These are phyloP conservation scores for Epichloe hybrida DNA, from an alignment of 2,329 filamentous ascomycete species.

Conservation along the genomic window DNA sequence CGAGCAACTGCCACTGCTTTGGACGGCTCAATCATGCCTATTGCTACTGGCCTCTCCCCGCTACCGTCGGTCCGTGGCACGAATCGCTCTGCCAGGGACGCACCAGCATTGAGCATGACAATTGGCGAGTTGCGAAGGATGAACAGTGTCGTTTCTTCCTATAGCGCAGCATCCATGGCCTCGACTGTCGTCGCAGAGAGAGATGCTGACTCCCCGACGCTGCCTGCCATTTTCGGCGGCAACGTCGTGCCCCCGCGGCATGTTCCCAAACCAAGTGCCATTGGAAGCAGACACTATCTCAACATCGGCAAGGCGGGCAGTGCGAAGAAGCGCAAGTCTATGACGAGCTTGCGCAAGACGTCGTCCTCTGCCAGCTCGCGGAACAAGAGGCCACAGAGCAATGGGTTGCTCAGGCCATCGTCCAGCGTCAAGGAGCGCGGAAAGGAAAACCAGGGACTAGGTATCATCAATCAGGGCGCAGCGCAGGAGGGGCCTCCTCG, in stretches of 20 bases:
- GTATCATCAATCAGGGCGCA: constrained; percentile 6
- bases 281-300: constrained; percentile 33
- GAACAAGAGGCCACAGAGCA: not conserved
- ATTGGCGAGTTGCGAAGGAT: constrained; percentile 42
- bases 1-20: constrained; percentile 15
- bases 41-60: constrained; percentile 17
- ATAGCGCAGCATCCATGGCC: constrained; percentile 26
- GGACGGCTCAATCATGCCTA: constrained; percentile 15
- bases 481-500: constrained; percentile 7
- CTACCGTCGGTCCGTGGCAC: constrained; percentile 9
- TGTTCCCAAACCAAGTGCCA: constrained; percentile 17
- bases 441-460: constrained; percentile 17
- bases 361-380: not conserved
- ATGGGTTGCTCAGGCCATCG: not conserved
- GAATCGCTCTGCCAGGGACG: constrained; percentile 8
- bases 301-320: constrained; percentile 21
- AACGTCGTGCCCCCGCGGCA: constrained; percentile 22
- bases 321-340: constrained; percentile 10
- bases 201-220: constrained; percentile 24
- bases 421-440: constrained; percentile 10
- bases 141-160: constrained; percentile 38
- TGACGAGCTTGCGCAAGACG: constrained; percentile 7
- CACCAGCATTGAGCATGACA: constrained; percentile 23
- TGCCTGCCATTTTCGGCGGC: constrained; percentile 25
- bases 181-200: constrained; percentile 15